phyloP scores from a whole-genome alignment of 192 early-diverging fungal species.

The Backusella circina region DNA sequence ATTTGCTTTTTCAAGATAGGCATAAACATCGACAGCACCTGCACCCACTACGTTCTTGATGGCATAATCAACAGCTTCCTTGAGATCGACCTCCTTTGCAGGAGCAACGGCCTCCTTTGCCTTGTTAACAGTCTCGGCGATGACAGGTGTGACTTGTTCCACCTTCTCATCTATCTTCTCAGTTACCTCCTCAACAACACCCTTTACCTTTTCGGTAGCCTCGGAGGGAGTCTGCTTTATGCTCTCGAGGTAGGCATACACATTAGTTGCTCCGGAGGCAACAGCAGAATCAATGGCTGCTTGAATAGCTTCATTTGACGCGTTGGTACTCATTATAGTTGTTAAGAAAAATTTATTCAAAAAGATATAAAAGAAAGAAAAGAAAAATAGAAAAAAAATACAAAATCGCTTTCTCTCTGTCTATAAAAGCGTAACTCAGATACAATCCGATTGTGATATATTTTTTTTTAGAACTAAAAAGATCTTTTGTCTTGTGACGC shows the following conservation, averaged over 20 bases:
- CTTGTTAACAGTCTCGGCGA: not conserved
- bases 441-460: not conserved
- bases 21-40: not conserved
- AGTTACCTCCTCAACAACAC: not conserved
- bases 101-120: not conserved
- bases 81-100: not conserved
- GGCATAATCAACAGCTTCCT: constrained; percentile 1
- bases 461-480: not conserved
- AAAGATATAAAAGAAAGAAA: not conserved
- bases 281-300: constrained; percentile 11
- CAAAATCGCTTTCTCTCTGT: not conserved
- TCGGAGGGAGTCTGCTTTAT: not conserved
- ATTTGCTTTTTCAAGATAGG: not conserved
- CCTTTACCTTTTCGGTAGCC: not conserved
- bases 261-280: not conserved
- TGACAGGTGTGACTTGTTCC: not conserved
- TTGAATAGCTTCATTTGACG: not conserved
- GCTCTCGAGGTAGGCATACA: constrained; percentile 7
- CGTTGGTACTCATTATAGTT: not conserved
- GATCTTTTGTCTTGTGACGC: not conserved
- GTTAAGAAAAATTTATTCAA: not conserved
- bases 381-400: not conserved
- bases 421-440: not conserved
- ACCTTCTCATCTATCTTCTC: not conserved
- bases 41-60: not conserved